Evolutionary conservation across 177 flowering plant species (phyloP), one percentile per base, ranked within the genome.

Genomic region (Vitis hybrid): DNA sequence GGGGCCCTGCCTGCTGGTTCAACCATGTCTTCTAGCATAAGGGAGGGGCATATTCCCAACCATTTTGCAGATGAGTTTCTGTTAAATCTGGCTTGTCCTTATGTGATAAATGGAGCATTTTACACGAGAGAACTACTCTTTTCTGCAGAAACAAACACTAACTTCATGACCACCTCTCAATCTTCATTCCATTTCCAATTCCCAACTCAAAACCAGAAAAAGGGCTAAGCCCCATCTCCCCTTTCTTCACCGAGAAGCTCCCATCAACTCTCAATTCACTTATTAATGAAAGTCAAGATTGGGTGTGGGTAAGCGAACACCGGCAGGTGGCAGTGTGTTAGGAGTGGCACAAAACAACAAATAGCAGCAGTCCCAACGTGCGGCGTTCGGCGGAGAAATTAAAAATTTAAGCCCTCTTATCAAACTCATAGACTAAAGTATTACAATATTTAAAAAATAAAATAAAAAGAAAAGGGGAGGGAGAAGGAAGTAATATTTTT

Each of bases 301-400:
- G 50, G 62, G 5, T 60, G 68, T 50, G 31, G 59, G 55, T 65
- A 55, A 55, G 18, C 3, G 33, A 10, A 3, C 3, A 70, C 61
- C 16, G 66, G 68, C 68, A 55, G 66, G 68, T 66, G 74, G 63
- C 69, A 56, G 14, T 31, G 20, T 50, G 66, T 65, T 66, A 72
- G 63, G 64, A 56, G 14, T 31, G 31, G 53, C 70, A 72, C 49
- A 76, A 77, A 67, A 59, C 70, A 76, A 84, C 79, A 82, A 77
- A 53, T 10, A 52, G 82, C 86, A 75, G 79, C 85, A 84, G 80
- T 79, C 81, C 84, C 86, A 72, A 85, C 82, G 88, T 85, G 89
- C 88, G 90, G 92, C 93, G 90, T 80, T 89, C 89, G 97, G 91
- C 90, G 92, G 81, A 83, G 68, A 79, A 78, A 71, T 8, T 10